phyloP scores from a whole-genome alignment of 169 alveolate genomes.

The Theileria orientalis region DNA sequence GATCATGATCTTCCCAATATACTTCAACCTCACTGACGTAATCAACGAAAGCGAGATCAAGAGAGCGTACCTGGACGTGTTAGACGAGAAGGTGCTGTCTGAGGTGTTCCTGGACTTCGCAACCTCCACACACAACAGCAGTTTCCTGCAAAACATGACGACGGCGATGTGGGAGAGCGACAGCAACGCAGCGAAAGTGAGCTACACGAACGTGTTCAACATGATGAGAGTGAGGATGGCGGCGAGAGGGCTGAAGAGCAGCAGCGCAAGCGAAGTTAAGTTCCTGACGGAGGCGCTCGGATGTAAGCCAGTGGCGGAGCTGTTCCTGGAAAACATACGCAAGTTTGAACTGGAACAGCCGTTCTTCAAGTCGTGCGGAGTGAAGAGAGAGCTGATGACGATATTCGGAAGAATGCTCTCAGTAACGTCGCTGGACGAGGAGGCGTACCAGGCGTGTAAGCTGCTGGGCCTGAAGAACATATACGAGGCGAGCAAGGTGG shows the following conservation, averaged over 20 bases:
- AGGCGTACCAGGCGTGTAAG: constrained; percentile 13
- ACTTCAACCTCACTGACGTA: constrained; percentile 32
- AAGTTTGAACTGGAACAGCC: background rate
- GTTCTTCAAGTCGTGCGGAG: constrained; percentile 18
- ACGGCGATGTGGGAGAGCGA: constrained; percentile 42
- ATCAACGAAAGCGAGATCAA: constrained; percentile 39
- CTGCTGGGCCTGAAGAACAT: background rate
- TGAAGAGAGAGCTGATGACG: constrained; percentile 30
- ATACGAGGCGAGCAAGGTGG: constrained; percentile 19
- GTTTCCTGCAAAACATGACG: constrained; percentile 17
- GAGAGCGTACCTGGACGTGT: constrained; percentile 23
- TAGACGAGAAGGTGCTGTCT: constrained; percentile 9
- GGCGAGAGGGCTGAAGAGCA: constrained; percentile 16
- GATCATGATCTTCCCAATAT: constrained; percentile 38
- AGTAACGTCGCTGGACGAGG: constrained; percentile 43
- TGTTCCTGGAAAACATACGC: background rate
- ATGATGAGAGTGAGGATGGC: constrained; percentile 1
- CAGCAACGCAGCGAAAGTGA: constrained; percentile 19
- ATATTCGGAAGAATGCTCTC: constrained; percentile 35
- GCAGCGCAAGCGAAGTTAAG: background rate
- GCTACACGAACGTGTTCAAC: background rate
- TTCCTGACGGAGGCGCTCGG: background rate
- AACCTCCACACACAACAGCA: constrained; percentile 3
- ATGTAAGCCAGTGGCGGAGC: constrained; percentile 10
- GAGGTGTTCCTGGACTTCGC: constrained; percentile 24